phyloP scores from a whole-genome alignment of 1,284 basidiomycete species.

The Schizopora paradoxa region DNA sequence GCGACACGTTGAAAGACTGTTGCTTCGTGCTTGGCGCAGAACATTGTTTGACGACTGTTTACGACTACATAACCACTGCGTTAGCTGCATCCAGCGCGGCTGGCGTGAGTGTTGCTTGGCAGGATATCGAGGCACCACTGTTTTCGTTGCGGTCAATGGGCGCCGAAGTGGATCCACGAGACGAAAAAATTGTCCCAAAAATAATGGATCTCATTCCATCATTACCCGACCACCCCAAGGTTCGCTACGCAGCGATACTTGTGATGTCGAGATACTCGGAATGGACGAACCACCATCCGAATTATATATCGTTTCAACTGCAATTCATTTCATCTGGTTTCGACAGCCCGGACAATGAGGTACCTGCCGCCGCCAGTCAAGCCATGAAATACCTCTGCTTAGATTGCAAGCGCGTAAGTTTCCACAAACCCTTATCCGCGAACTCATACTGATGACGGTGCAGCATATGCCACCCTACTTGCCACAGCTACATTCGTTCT shows the following conservation, averaged over 20 bases:
- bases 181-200: conserved; percentile 84
- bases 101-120: conserved; percentile 65
- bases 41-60: conserved; percentile 76
- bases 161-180: conserved; percentile 81
- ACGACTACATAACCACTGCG: conserved; percentile 75
- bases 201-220: conserved; percentile 94
- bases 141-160: conserved; percentile 99
- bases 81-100: conserved; percentile 46
- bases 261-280: conserved; percentile 96
- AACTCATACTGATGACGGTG: conserved; percentile 14
- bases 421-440: conserved; percentile 7
- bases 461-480: conserved; percentile 90
- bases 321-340: conserved; percentile 93
- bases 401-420: conserved; percentile 81
- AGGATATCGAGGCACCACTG: conserved; percentile 95
- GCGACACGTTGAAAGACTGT: conserved; percentile 98
- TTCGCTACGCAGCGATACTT: conserved; percentile 92
- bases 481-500: conserved; percentile 87
- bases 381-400: conserved; percentile 96
- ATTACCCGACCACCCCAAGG: conserved; percentile 85
- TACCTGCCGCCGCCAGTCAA: conserved; percentile 91
- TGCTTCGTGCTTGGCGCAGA: conserved; percentile 91
- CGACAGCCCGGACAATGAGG: conserved; percentile 73
- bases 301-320: conserved; percentile 82
- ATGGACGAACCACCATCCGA: conserved; percentile 90